Base-by-base conservation (phyloP, 805 yeast species). In the Maudiozyma saulgeensis region DNA sequence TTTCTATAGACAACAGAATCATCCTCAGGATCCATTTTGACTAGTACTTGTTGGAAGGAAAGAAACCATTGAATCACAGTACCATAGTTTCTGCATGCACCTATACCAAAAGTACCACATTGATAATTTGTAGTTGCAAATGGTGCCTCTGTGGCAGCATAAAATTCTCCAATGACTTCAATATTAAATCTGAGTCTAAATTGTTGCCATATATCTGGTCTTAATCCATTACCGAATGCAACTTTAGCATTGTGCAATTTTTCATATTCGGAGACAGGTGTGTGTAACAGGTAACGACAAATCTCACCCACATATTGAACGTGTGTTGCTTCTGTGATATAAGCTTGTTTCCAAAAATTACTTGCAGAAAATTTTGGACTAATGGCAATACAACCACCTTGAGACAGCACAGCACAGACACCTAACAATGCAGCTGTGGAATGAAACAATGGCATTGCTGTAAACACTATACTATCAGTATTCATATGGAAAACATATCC, bases 221-320 rank as follows among this genome's bases (percentile, higher is more conserved):
- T 78, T 56, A 90, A 71, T 0, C 98, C 98, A 66, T 91, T 90
- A 41, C 98, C 98, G 63, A 81, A 81, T 0, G 96, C 97, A 41
- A 82, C 78, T 41, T 69, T 68, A 11, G 86, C 81, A 5, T 62
- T 53, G 63, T 87, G 96, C 41, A 63, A 63, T 41, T 68, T 64
- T 61, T 87, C 95, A 60, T 78, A 82, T 11, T 86, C 83, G 42
- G 82, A 82, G 8, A 69, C 69, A 44, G 82, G 78, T 1, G 88
- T 70, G 56, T 83, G 80, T 53, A 86, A 67, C 51, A 90, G 73
- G 61, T 89, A 91, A 45, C 98, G 78, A 66, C 97, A 87, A 32
- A 88, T 89, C 67, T 90, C 98, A 16, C 98, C 98, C 16, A 90
- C 98, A 59, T 90, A 90, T 67, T 90, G 96, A 48, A 88, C 77